Evolutionary conservation across 2,329 filamentous ascomycete genomes (phyloP).

Genomic region (Neopestalotiopsis sp.): DNA sequence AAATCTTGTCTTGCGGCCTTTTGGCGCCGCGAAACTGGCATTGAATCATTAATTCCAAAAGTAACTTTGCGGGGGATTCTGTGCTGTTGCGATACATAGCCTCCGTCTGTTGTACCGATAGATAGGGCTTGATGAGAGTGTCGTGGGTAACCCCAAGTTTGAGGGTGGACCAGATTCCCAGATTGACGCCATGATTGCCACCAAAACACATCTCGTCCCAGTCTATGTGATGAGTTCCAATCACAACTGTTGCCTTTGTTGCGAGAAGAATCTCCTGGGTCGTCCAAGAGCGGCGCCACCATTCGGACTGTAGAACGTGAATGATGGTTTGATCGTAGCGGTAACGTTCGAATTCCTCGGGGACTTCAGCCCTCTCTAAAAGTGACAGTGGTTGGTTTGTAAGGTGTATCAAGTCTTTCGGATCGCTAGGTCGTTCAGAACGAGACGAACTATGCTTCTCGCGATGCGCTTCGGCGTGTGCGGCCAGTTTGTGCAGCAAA

Average conservation of each 20-base stretch:
- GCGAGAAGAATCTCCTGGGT: conserved; percentile 22
- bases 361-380: neutral
- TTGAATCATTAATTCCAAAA: conserved; percentile 8
- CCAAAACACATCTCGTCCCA: conserved; percentile 19
- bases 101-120: neutral
- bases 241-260: conserved; percentile 14
- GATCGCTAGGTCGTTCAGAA: conserved; percentile 2
- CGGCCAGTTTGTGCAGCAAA: neutral
- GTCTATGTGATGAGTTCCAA: conserved; percentile 14
- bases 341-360: neutral
- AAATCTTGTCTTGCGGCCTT: conserved; percentile 14
- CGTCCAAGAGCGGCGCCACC: conserved; percentile 23
- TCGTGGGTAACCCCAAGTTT: conserved; percentile 3
- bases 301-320: conserved; percentile 12
- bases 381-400: neutral
- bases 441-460: neutral
- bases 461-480: neutral
- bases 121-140: neutral
- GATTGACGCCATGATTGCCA: conserved; percentile 16
- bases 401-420: neutral
- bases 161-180: conserved; percentile 18
- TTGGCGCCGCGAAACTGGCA: conserved; percentile 12
- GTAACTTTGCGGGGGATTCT: neutral
- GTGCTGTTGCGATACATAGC: neutral
- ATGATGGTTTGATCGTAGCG: conserved; percentile 1